These are phyloP conservation scores for Cyberlindnera meyerae DNA, from an alignment of 805 yeast species.

Conservation along the genomic window DNA sequence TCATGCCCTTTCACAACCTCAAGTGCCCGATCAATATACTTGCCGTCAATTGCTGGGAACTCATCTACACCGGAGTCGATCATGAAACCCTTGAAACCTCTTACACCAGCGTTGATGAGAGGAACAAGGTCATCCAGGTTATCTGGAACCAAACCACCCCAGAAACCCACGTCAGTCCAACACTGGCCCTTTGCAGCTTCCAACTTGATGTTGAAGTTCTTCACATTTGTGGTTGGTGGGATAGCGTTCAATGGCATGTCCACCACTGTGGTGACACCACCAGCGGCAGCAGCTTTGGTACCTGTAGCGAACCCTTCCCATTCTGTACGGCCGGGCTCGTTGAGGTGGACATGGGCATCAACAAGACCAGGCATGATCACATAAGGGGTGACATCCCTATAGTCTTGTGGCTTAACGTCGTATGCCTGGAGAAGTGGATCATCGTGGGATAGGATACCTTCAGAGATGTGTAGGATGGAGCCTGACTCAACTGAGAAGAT, in stretches of 20 bases:
- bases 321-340: constrained; percentile 97
- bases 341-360: constrained; percentile 90
- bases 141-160: constrained; percentile 92
- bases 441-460: constrained; percentile 36
- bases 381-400: constrained; percentile 54
- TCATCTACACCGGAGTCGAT: constrained; percentile 96
- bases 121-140: constrained; percentile 69
- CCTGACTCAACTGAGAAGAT: constrained; percentile 54
- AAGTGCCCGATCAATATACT: constrained; percentile 66
- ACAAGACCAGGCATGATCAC: constrained; percentile 85
- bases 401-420: constrained; percentile 37
- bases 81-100: constrained; percentile 91
- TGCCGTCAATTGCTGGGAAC: constrained; percentile 74
- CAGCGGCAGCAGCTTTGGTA: constrained; percentile 89
- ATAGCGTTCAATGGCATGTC: constrained; percentile 97
- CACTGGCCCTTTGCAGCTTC: constrained; percentile 75
- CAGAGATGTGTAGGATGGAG: constrained; percentile 55
- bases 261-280: constrained; percentile 93
- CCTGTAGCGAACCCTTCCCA: constrained; percentile 99
- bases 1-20: constrained; percentile 51
- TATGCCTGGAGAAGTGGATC: constrained; percentile 40
- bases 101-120: constrained; percentile 76
- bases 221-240: constrained; percentile 88
- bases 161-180: constrained; percentile 92
- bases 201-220: constrained; percentile 68